Conservation (phyloP, 805 yeast species). For the Wickerhamomyces chambardii region DNA sequence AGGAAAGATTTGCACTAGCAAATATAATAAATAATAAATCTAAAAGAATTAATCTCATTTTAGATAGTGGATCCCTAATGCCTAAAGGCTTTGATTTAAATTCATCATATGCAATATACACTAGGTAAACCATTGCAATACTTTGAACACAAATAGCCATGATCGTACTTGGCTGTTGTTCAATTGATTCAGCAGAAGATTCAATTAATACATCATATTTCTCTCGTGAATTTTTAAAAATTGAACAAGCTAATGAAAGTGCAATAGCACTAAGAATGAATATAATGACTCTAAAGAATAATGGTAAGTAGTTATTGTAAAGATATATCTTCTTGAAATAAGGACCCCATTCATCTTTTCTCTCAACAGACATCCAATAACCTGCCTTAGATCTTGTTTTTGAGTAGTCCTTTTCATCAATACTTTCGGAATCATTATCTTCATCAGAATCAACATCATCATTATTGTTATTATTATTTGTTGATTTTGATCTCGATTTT, state of each 20-base stretch:
- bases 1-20: conserved; percentile 78
- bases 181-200: conserved; percentile 22
- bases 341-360: conserved; percentile 56
- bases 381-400: conserved; percentile 48
- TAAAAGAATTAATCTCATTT: conserved; percentile 70
- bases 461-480: too few relatives aligned
- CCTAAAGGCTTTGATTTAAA: conserved; percentile 91
- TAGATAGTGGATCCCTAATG: conserved; percentile 73
- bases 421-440: neutral
- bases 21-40: conserved; percentile 86
- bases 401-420: conserved; percentile 18
- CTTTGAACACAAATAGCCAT: conserved; percentile 88
- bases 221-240: conserved; percentile 32
- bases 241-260: conserved; percentile 59
- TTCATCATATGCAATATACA: conserved; percentile 85
- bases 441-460: too few relatives aligned
- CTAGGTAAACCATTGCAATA: conserved; percentile 65
- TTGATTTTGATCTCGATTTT: too few relatives aligned
- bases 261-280: conserved; percentile 56
- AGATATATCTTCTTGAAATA: conserved; percentile 49
- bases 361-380: conserved; percentile 61
- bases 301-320: conserved; percentile 74
- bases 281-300: conserved; percentile 57
- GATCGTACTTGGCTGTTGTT: conserved; percentile 82
- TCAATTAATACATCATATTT: conserved; percentile 7